Evolutionary conservation across 345 rosid genomes (phyloP).

Genomic region (Odontarrhena argentea): DNA sequence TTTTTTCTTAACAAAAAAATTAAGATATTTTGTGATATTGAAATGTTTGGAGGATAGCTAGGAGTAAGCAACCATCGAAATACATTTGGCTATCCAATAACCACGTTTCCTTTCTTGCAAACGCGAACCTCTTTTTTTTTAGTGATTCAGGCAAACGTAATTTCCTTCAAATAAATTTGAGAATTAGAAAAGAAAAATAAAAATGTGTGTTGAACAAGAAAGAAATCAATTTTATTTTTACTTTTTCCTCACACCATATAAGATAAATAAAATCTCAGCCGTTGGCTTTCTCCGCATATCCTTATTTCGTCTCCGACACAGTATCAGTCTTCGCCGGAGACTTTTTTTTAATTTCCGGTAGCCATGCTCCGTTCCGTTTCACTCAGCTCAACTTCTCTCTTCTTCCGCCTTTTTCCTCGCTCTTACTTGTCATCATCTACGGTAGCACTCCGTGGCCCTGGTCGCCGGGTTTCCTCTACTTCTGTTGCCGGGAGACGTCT

Average conservation of each 20-base stretch:
- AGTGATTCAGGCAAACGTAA: background rate
- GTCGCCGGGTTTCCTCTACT: slow-evolving; percentile 42
- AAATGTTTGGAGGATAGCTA: slow-evolving; percentile 26
- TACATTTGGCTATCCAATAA: slow-evolving; percentile 36
- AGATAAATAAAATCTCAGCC: slow-evolving; percentile 23
- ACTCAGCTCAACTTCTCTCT: slow-evolving; percentile 48
- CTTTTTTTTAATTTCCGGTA: slow-evolving; percentile 31
- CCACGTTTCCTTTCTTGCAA: slow-evolving; percentile 42
- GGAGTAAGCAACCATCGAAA: slow-evolving; percentile 9
- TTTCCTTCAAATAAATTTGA: background rate
- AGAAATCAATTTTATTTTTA: slow-evolving; percentile 17
- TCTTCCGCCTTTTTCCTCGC: slow-evolving; percentile 48
- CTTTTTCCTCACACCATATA: background rate
- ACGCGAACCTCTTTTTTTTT: slow-evolving; percentile 24
- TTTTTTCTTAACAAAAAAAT: background rate
- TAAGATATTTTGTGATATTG: slow-evolving; percentile 26
- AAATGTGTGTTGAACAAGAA: slow-evolving; percentile 35
- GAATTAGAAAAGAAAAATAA: too few relatives aligned
- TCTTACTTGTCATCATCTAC: slow-evolving; percentile 44
- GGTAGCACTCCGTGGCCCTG: slow-evolving; percentile 24
- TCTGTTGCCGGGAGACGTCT: slow-evolving; percentile 47
- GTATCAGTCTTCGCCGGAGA: slow-evolving; percentile 30
- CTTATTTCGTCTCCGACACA: slow-evolving; percentile 25
- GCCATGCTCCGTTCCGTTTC: slow-evolving; percentile 65
- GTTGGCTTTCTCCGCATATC: background rate